Evolutionary conservation across 2,329 filamentous ascomycete genomes (phyloP), one percentile per base, ranked within the genome.

Genomic region (Diaporthe citrichinensis): DNA sequence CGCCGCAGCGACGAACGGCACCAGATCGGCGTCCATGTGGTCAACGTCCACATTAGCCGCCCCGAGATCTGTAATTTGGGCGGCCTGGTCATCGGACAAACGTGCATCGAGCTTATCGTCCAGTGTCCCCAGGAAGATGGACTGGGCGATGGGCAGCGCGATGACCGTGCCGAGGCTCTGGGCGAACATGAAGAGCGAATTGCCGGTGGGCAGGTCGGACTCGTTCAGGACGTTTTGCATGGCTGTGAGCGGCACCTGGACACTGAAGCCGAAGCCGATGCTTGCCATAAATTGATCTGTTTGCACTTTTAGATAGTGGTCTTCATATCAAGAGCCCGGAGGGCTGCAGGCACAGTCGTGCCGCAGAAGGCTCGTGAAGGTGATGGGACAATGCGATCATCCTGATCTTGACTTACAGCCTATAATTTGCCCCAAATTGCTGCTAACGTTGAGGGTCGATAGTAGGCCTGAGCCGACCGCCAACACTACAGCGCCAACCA

Each of bases 191-290:
- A 68, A 68, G 14, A 68, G 62, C 8, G 62, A 51, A 12, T 68
- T 68, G 6, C 62, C 62, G 31, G 62, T 68, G 0, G 62, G 62
- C 7, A 53, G 7, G 14, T 68, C 62, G 31, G 62, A 46, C 34
- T 68, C 46, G 46, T 39, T 68, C 44, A 62, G 41, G 73, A 74
- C 65, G 41, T 71, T 74, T 34, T 76, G 74, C 49, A 74, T 62
- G 7, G 74, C 74, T 15, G 72, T 59, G 9, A 74, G 23, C 2
- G 71, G 68, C 17, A 73, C 46, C 51, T 74, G 71, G n/a, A 73
- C 74, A 17, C 65, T 53, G 15, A 74, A n/a, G 0, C 74, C 74
- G 46, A 76, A 73, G 2, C 74, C 74, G 3, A 73, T 46, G 7
- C 74, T 71, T 15, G 71, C 74, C 44, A 71, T 49, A n/a, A 73